phyloP scores from a whole-genome alignment of 768 basidiomycete species.

The Lactarius sanguifluus region DNA sequence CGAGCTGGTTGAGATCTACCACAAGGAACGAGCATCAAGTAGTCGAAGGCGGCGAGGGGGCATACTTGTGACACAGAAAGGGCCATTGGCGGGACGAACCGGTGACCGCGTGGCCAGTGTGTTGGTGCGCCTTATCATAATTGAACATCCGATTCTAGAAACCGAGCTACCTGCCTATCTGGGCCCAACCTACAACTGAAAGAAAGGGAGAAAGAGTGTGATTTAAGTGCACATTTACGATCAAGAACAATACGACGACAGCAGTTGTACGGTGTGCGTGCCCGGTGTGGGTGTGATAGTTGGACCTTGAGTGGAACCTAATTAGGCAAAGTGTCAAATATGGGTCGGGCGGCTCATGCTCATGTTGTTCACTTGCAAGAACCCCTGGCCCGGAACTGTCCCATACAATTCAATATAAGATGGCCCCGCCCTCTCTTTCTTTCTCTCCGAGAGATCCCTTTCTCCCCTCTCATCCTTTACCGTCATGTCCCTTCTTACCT shows the following conservation, averaged over 20 bases:
- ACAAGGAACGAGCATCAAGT: neutral
- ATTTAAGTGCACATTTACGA: neutral
- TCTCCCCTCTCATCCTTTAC: neutral
- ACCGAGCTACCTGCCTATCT: neutral
- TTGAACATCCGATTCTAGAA: neutral
- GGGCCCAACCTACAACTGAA: neutral
- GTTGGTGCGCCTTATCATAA: neutral
- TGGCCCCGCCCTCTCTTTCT: neutral
- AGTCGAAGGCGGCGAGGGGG: neutral
- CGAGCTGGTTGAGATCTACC: neutral
- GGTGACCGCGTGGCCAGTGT: neutral
- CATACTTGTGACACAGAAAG: neutral
- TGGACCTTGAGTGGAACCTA: too few relatives aligned
- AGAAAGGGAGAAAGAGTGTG: neutral
- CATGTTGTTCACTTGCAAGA: neutral
- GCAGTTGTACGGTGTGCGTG: neutral
- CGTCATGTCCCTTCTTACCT: constrained; percentile 12
- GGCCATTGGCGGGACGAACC: neutral
- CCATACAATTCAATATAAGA: neutral
- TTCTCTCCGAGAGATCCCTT: neutral
- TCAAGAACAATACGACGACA: neutral
- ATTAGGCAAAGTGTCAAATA: constrained; percentile 1
- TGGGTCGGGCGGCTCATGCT: neutral
- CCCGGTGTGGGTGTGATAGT: too few relatives aligned
- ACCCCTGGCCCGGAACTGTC: neutral